Base-by-base conservation (phyloP, 371 early-diverging fungal species). In the Mortierella polycephala region DNA sequence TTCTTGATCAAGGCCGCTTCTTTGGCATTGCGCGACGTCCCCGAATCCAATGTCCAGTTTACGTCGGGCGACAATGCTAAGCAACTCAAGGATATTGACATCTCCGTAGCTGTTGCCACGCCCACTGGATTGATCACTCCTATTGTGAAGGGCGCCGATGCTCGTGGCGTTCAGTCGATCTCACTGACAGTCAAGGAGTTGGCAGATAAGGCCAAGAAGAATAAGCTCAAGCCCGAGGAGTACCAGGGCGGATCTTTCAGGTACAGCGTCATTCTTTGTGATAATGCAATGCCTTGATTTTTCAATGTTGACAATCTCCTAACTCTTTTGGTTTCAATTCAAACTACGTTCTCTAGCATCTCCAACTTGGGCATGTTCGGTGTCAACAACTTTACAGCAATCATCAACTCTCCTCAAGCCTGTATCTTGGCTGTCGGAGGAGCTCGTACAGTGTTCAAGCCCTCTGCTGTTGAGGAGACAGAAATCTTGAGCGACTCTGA, bases 301-400 rank as follows among this genome's bases (percentile, higher is more conserved):
- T 39, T 13, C 1, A 20, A 13, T 45, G n/a, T 62, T 54, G 9
- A 23, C 37, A 21, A 21, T 57, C 18, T 20, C 20, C 10, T 18
- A 11, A 71, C 64, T 86, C 85, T 23, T 46, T 61, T 37, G 79
- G 94, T 55, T 95, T 95, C 41, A n/a, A 4, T 37, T 21, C n/a
- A 30, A 30, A 7, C 40, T 2, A 6, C 58, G 6, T 53, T 23
- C 14, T 18, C 41, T 84, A 98, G 97, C 70, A 94, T 98, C 63
- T 96, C 96, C 58, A 98, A 98, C 88, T 95, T 96, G 82, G 98
- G 98, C 58, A 95, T 96, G 63, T 97, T 96, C 84, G 98, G 98
- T 37, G 95, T 95, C 46, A 83, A 93, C 72, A 88, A 89, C 82
- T 97, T 96, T 60, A 96, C 98, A n/a, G 97, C 97, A 52, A 96